Evolutionary conservation across 2,329 filamentous ascomycete genomes (phyloP).

Genomic region (Curvularia eragrostidis): DNA sequence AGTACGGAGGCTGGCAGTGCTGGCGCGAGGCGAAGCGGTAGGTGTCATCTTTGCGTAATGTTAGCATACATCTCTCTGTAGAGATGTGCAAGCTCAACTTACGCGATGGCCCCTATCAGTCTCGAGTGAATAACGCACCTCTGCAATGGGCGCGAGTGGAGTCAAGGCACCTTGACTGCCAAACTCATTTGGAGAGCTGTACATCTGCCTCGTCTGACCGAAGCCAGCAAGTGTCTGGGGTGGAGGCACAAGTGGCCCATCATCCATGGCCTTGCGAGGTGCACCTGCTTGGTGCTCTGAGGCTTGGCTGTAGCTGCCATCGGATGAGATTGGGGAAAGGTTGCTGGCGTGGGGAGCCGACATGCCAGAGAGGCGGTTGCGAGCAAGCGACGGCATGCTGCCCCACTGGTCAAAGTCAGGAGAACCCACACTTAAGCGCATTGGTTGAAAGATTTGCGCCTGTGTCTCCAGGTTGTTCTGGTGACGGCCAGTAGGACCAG

Average conservation of each 20-base stretch:
- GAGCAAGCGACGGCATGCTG: conserved; percentile 52
- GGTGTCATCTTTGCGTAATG: conserved; percentile 37
- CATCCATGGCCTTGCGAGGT: conserved; percentile 61
- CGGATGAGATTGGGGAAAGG: conserved; percentile 48
- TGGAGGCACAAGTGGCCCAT: conserved; percentile 65
- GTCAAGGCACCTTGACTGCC: conserved; percentile 48
- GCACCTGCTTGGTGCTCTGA: conserved; percentile 51
- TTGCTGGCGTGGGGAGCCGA: conserved; percentile 43
- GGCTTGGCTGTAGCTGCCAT: conserved; percentile 49
- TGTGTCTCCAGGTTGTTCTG: conserved; percentile 76
- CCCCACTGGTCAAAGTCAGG: conserved; percentile 58
- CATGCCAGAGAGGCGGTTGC: conserved; percentile 49
- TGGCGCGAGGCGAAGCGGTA: conserved; percentile 42
- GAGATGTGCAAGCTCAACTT: conserved; percentile 15
- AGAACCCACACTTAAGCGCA: conserved; percentile 27
- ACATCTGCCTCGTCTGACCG: conserved; percentile 50
- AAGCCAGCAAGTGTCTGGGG: conserved; percentile 51
- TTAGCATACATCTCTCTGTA: conserved; percentile 18
- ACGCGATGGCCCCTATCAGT: conserved; percentile 50
- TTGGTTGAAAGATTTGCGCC: conserved; percentile 69
- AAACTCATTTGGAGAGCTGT: conserved; percentile 47
- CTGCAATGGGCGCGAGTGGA: conserved; percentile 58
- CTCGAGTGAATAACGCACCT: conserved; percentile 59
- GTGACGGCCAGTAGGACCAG: conserved; percentile 75
- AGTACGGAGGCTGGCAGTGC: conserved; percentile 35